A percentile compares a stretch with the other conserved stretches of the same genome.
phyloP scores from a whole-genome alignment of 2,329 filamentous ascomycete species.

The Epichloe sibirici region DNA sequence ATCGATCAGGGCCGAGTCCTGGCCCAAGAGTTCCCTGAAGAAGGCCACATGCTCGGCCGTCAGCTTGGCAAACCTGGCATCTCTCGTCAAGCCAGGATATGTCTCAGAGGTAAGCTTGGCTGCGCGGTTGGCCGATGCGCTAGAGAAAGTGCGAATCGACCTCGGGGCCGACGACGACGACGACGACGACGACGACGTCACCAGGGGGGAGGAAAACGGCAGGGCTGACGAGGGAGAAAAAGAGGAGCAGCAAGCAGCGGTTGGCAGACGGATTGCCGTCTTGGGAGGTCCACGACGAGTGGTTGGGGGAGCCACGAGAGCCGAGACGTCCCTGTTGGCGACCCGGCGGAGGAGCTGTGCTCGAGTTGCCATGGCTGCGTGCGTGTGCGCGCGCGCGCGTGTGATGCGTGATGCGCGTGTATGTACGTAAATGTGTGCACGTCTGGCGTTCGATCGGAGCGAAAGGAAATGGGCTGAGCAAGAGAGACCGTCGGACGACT shows the following conservation, averaged over 20 bases:
- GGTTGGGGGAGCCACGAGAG: not conserved
- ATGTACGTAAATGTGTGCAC: not conserved
- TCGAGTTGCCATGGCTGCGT: conserved; percentile 4
- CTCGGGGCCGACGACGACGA: conserved; percentile 12
- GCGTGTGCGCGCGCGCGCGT: not conserved
- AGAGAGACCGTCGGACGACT: not conserved
- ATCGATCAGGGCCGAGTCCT: conserved; percentile 70
- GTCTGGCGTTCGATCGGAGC: not conserved
- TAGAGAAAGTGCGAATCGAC: conserved; percentile 12
- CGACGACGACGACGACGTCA: conserved; percentile 13
- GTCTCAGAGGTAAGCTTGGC: conserved; percentile 71
- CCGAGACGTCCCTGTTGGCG: not conserved
- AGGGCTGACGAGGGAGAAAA: not conserved
- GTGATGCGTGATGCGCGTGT: not conserved
- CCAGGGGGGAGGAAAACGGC: conserved; percentile 10
- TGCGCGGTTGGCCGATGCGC: conserved; percentile 10
- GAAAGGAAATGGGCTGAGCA: not conserved
- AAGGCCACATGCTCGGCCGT: conserved; percentile 67
- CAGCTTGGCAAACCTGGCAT: conserved; percentile 62
- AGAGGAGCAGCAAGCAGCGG: not conserved
- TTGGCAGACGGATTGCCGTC: not conserved
- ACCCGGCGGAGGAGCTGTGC: conserved; percentile 4
- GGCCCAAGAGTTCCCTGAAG: conserved; percentile 73
- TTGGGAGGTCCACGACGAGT: not conserved
- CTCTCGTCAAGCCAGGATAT: conserved; percentile 72